A percentile compares a stretch with the other conserved stretches of the same genome.
These are phyloP conservation scores for Neostapfia colusana DNA, from an alignment of 176 grass and related monocot species.

Conservation along the genomic window DNA sequence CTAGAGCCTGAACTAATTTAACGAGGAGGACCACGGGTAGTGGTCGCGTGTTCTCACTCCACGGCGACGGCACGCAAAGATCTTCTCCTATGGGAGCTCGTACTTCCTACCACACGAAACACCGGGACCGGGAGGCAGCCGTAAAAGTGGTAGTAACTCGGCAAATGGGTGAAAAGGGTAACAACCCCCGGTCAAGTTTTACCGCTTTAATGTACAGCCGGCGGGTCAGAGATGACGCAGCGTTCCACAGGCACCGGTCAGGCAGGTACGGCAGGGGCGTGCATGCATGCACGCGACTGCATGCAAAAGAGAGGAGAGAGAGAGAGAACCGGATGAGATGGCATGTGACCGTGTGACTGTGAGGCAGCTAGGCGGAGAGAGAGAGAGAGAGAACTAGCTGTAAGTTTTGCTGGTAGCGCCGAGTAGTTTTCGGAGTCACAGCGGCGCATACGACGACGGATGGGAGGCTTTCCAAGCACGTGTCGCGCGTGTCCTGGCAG, in stretches of 20 bases:
- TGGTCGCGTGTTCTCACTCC: background rate
- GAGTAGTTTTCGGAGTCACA: background rate
- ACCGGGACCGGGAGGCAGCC: slow-evolving; percentile 20
- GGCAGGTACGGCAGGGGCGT: background rate
- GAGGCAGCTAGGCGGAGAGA: slow-evolving; percentile 3
- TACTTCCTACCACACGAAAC: slow-evolving; percentile 25
- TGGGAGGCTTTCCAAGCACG: background rate
- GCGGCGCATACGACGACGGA: slow-evolving; percentile 14
- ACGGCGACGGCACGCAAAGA: too few relatives aligned
- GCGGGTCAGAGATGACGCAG: slow-evolving; percentile 43
- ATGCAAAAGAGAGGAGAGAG: background rate
- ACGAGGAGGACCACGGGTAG: too few relatives aligned
- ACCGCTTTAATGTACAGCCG: background rate
- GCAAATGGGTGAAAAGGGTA: too few relatives aligned
- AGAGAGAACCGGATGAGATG: background rate
- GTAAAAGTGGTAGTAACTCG: background rate
- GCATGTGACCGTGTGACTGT: background rate
- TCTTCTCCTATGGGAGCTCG: background rate
- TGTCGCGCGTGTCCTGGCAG: background rate
- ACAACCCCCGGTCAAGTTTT: slow-evolving; percentile 1
- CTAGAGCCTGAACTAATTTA: too few relatives aligned
- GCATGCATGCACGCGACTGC: slow-evolving; percentile 1
- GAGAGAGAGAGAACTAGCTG: slow-evolving; percentile 5
- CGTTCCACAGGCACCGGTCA: background rate
- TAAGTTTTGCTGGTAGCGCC: slow-evolving; percentile 32